These are phyloP conservation scores for Nymphaea colorata DNA, from an alignment of 164 flowering plant genomes.

Conservation along the genomic window DNA sequence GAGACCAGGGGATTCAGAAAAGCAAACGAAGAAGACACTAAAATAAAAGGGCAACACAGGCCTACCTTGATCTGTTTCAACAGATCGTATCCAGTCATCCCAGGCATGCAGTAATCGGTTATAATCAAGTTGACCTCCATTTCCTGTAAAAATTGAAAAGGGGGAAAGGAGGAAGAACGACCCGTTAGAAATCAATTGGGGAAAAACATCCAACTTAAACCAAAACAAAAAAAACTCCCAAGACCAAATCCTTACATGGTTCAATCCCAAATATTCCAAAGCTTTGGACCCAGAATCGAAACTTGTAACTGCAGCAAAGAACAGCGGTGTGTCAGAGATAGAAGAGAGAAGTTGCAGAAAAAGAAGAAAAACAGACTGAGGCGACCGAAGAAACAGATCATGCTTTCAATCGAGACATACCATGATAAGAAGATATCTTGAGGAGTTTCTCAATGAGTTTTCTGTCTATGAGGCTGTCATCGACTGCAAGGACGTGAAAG, in stretches of 20 bases:
- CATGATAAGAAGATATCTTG: slow-evolving; percentile 46
- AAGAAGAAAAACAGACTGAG: not conserved
- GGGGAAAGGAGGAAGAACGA: not conserved
- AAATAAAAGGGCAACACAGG: not conserved
- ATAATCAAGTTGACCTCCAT: slow-evolving; percentile 29
- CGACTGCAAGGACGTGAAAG: slow-evolving; percentile 75
- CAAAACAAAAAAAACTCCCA: not conserved
- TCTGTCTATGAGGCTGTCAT: slow-evolving; percentile 64
- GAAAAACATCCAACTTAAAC: not conserved
- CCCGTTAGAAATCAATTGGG: not conserved
- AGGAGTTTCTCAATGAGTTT: slow-evolving; percentile 63
- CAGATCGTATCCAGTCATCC: slow-evolving; percentile 46
- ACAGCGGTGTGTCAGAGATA: not conserved
- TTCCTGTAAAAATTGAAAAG: slow-evolving; percentile 11
- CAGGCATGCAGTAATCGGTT: slow-evolving; percentile 46
- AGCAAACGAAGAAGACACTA: not conserved
- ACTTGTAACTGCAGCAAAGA: slow-evolving; percentile 25
- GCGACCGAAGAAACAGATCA: not conserved
- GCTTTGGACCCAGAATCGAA: slow-evolving; percentile 41
- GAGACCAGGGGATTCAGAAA: not conserved
- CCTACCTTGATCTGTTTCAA: slow-evolving; percentile 33
- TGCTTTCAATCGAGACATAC: slow-evolving; percentile 6
- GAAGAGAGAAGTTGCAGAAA: not conserved
- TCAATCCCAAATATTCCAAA: slow-evolving; percentile 29
- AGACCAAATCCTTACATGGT: slow-evolving; percentile 5